Evolutionary conservation across 306 rosid species (phyloP).

Genomic region (Sophora flavescens): DNA sequence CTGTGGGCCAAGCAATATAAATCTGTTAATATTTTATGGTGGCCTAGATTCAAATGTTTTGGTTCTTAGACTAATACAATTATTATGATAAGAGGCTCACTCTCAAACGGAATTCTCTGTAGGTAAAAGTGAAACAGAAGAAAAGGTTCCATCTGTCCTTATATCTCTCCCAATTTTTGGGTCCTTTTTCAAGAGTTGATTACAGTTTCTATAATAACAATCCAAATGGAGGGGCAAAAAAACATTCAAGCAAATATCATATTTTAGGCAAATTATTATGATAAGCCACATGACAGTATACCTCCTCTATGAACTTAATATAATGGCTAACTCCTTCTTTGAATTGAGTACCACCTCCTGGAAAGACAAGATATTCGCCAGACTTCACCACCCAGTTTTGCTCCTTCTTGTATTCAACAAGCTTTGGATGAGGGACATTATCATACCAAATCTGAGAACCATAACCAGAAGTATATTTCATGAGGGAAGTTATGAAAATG

Average conservation of each 20-base stretch:
- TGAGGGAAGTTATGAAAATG: not conserved
- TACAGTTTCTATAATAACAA: conserved; percentile 18
- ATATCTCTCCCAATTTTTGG: not conserved
- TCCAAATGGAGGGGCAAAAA: not conserved
- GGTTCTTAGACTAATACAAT: not conserved
- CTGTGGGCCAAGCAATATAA: not conserved
- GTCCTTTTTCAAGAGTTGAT: not conserved
- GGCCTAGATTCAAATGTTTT: not conserved
- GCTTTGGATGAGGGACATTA: conserved; percentile 86
- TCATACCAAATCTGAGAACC: conserved; percentile 76
- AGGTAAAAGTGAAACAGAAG: conserved; percentile 10
- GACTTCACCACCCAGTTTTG: conserved; percentile 83
- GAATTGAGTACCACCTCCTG: conserved; percentile 94
- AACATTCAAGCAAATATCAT: not conserved
- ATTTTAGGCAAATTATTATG: not conserved
- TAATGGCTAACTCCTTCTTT: conserved; percentile 81
- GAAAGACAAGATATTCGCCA: conserved; percentile 73
- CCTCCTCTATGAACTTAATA: conserved; percentile 65
- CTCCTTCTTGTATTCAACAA: conserved; percentile 89
- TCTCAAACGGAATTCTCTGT: conserved; percentile 1
- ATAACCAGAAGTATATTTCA: conserved; percentile 24
- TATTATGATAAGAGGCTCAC: not conserved
- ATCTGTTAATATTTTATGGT: not conserved
- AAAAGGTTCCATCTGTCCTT: conserved; percentile 14
- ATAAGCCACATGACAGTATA: conserved; percentile 32